Evolutionary conservation across 2,329 filamentous ascomycete genomes (phyloP).

Genomic region (Rhynchosporium agropyri): DNA sequence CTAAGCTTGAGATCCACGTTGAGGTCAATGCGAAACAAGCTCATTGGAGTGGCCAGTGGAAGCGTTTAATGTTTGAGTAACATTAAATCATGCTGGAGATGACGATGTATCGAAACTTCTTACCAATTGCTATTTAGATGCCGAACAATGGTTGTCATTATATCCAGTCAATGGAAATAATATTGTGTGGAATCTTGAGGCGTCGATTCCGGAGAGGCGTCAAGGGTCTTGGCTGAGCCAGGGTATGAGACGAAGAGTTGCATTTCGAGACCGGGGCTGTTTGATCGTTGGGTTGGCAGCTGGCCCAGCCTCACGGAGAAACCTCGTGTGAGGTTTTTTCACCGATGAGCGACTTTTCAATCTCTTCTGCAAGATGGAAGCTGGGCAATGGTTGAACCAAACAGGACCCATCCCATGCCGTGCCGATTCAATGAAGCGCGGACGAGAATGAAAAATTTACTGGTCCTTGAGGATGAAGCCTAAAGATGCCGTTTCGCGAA

Average conservation of each 20-base stretch:
- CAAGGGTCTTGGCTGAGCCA: constrained; percentile 6
- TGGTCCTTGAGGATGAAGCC: constrained; percentile 3
- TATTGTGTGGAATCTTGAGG: not conserved
- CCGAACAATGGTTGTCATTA: constrained; percentile 16
- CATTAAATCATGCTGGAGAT: constrained; percentile 10
- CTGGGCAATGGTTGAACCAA: not conserved
- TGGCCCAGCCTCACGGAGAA: constrained; percentile 5
- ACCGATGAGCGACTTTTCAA: not conserved
- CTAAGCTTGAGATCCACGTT: constrained; percentile 17
- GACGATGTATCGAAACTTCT: constrained; percentile 16
- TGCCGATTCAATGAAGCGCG: not conserved
- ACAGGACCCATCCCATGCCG: not conserved
- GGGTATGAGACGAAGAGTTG: constrained; percentile 17
- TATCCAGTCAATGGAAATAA: constrained; percentile 1
- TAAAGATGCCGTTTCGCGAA: not conserved
- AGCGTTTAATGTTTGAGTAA: constrained; percentile 14
- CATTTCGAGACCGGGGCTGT: constrained; percentile 13
- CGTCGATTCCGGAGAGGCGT: constrained; percentile 1
- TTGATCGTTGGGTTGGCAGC: constrained; percentile 7
- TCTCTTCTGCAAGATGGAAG: not conserved
- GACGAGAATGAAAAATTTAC: not conserved
- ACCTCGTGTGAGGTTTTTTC: too few relatives aligned
- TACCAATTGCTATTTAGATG: constrained; percentile 21
- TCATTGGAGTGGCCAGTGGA: constrained; percentile 10
- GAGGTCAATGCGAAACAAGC: constrained; percentile 21